A percentile compares a stretch with the other conserved stretches of the same genome.
Evolutionary conservation across 2,329 filamentous ascomycete species (phyloP).

Genomic region (Aureobasidium mangrovei): DNA sequence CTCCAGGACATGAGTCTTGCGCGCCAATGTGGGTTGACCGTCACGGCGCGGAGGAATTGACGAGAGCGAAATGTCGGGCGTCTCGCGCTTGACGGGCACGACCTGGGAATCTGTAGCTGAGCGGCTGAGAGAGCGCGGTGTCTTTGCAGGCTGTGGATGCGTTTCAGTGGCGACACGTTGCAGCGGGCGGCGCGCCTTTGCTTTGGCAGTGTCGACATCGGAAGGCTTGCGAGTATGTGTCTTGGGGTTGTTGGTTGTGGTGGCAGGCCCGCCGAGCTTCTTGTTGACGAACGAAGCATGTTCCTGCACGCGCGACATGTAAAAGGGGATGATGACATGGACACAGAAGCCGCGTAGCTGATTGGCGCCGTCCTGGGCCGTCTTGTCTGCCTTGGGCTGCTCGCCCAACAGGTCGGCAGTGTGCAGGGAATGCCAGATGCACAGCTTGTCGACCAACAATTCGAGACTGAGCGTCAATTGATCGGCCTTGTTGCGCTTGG

Average conservation of each 20-base stretch:
- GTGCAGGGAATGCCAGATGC: slow-evolving; percentile 73
- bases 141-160: slow-evolving; percentile 39
- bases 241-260: slow-evolving; percentile 42
- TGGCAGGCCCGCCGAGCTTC: slow-evolving; percentile 65
- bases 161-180: slow-evolving; percentile 54
- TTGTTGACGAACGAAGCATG: slow-evolving; percentile 62
- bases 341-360: slow-evolving; percentile 67
- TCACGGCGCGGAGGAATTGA: slow-evolving; percentile 31
- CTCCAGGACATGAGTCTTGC: slow-evolving; percentile 18
- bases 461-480: slow-evolving; percentile 60
- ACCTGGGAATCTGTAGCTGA: slow-evolving; percentile 52
- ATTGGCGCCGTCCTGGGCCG: slow-evolving; percentile 38
- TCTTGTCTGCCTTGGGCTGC: slow-evolving; percentile 16
- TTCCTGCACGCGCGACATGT: slow-evolving; percentile 65
- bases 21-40: slow-evolving; percentile 4
- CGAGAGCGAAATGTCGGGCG: slow-evolving; percentile 38
- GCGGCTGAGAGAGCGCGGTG: slow-evolving; percentile 56
- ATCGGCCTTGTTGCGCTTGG: slow-evolving; percentile 51
- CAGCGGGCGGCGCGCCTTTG: slow-evolving; percentile 43
- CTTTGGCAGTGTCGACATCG: slow-evolving; percentile 24
- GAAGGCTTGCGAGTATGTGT: slow-evolving; percentile 27
- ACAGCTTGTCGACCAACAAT: slow-evolving; percentile 65
- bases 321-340: slow-evolving; percentile 75
- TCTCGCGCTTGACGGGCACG: slow-evolving; percentile 51
- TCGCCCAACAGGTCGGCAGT: slow-evolving; percentile 39